Evolutionary conservation across 805 yeast genomes (phyloP), one percentile per base, ranked within the genome.

Genomic region (Deakozyma indianensis): DNA sequence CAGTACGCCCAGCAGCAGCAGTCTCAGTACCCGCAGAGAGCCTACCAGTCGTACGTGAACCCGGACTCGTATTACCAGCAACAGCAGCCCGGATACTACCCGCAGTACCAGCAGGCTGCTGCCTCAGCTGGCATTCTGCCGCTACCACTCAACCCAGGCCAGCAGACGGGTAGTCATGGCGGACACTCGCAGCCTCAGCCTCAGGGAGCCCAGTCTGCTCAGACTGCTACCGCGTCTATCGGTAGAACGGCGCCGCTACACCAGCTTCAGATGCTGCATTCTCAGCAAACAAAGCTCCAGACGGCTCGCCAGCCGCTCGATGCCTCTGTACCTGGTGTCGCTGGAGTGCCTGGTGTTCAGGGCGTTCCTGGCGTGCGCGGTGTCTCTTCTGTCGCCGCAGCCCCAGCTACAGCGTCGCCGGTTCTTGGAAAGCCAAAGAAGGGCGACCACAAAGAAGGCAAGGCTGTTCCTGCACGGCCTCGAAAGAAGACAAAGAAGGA

Each of bases 321-420:
- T 7, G 14, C n/a, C n/a, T n/a, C 11, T 25, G 28, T 25, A 14
- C 28, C 28, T 25, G 28, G 28, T 25, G 28, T 25, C 28, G 28
- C 11, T 9, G 28, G 7, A 7, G 28, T 25, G 28, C 28, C 28
- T 7, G 28, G 28, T n/a, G n/a, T n/a, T n/a, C n/a, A n/a, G n/a
- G n/a, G n/a, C n/a, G n/a, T n/a, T n/a, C n/a, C n/a, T n/a, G n/a
- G n/a, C n/a, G n/a, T n/a, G n/a, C n/a, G n/a, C n/a, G n/a, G n/a
- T n/a, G n/a, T n/a, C n/a, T 25, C 11, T 25, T 14, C 7, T 25
- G 9, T 14, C 18, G 11, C 38, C 9, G 38, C 38, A 32, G 38
- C 38, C 9, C 7, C 38, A 32, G 38, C 38, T 14, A 11, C 18
- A 11, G 47, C 51, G 2, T 23, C 43, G 5, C 22, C 47, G 5